A percentile compares a stretch with the other conserved stretches of the same genome.
These are phyloP conservation scores for Ajuga reptans DNA, from an alignment of 305 asterid species.

Conservation along the genomic window DNA sequence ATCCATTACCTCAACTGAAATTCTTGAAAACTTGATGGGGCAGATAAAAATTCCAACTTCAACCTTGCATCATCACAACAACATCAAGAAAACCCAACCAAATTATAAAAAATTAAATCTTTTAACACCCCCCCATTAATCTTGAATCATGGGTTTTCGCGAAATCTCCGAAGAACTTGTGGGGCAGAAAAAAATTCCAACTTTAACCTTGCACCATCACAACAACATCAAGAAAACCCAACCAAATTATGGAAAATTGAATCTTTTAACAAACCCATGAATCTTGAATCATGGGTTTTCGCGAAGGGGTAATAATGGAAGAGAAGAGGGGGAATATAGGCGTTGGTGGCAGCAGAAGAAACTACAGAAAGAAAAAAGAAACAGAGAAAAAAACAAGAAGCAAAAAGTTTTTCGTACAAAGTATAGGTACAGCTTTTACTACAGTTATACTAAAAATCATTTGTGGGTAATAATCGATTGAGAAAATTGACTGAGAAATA, in stretches of 20 bases:
- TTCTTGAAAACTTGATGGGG: conserved; percentile 11
- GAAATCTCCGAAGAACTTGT: conserved; percentile 19
- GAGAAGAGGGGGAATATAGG: conserved; percentile 15
- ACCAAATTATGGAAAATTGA: conserved; percentile 12
- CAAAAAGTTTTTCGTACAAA: not conserved
- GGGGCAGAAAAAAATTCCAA: not conserved
- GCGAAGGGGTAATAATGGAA: conserved; percentile 22
- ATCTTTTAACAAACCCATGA: conserved; percentile 25
- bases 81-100: conserved; percentile 21
- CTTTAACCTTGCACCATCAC: conserved; percentile 14
- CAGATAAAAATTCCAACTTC: not conserved
- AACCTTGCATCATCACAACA: conserved; percentile 11
- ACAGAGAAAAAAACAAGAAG: conserved; percentile 22
- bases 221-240: conserved; percentile 13
- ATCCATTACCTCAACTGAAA: conserved; percentile 29
- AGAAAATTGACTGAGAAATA: conserved; percentile 25
- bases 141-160: conserved; percentile 34
- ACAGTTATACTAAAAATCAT: not conserved
- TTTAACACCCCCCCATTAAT: conserved; percentile 32
- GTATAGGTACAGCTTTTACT: not conserved
- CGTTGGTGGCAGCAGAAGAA: conserved; percentile 30
- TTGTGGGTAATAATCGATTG: conserved; percentile 10
- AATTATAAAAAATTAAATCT: conserved; percentile 4
- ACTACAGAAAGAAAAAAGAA: not conserved
- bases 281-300: conserved; percentile 36